A percentile compares a stretch with the other conserved stretches of the same genome.
These are phyloP conservation scores for Paxillus rubicundulus DNA, from an alignment of 768 basidiomycete species.

Conservation along the genomic window DNA sequence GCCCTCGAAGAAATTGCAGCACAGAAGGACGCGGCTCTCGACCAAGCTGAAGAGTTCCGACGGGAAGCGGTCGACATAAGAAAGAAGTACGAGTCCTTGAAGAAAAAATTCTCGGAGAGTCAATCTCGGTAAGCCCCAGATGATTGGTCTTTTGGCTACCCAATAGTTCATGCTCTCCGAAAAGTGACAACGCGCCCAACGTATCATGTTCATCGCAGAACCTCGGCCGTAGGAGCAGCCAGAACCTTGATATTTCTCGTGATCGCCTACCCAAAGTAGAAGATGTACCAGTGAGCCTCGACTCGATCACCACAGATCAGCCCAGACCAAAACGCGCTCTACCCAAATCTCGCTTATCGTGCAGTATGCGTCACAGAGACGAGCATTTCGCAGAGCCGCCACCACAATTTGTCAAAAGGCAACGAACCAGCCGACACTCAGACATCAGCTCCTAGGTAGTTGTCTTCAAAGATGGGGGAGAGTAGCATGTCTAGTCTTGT, in stretches of 20 bases:
- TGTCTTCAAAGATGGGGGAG: conserved; percentile 12
- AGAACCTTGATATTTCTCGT: conserved; percentile 6
- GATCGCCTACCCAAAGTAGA: conserved; percentile 23
- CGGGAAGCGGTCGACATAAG: conserved; percentile 40
- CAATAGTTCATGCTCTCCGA: neutral
- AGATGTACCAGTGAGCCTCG: conserved; percentile 16
- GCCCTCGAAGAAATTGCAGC: conserved; percentile 32
- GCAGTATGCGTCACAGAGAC: conserved; percentile 1
- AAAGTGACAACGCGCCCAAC: conserved; percentile 7
- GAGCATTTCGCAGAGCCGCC: neutral
- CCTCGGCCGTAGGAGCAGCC: conserved; percentile 8
- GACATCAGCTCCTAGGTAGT: conserved; percentile 13
- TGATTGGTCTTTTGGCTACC: neutral
- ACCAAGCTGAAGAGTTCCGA: conserved; percentile 35
- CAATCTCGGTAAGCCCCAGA: conserved; percentile 13
- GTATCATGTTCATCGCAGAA: neutral
- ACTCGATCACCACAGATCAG: conserved; percentile 4
- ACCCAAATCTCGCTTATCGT: conserved; percentile 21
- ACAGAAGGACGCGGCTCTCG: conserved; percentile 27
- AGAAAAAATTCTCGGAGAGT: conserved; percentile 22
- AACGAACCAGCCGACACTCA: conserved; percentile 19
- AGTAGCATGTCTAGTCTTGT: conserved; percentile 13
- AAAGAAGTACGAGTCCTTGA: conserved; percentile 31
- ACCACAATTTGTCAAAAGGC: conserved; percentile 20
- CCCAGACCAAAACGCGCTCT: conserved; percentile 28